Base-by-base conservation (phyloP, 2,329 filamentous ascomycete genomes). In the Dryadomyces quercivorus region DNA sequence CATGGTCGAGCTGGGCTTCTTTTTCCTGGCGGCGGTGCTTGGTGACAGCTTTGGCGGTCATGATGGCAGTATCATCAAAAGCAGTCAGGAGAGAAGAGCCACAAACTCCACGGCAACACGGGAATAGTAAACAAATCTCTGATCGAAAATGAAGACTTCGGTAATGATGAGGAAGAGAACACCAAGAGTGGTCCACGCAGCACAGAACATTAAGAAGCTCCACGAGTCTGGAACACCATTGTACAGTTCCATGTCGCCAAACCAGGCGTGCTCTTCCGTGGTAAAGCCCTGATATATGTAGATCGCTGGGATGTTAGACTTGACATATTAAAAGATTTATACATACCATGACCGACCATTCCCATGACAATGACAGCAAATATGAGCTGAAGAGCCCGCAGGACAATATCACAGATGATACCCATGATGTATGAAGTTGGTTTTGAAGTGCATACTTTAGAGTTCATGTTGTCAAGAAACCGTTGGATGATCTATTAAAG, bases 251-350 rank as follows among this genome's bases (percentile, higher is more conserved):
- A 50, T 44, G 52, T 44, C 18, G 26, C 40, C 40, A n/a, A 46
- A 54, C 22, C 15, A n/a, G 5, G 43, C 15, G n/a, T 45, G 9
- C 20, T 54, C 47, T 6, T 50, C 2, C 46, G 10, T 5, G 36
- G 36, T 40, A 40, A 38, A 31, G 46, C 47, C 47, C 4, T 10
- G 47, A 38, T 50, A 54, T 5, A 22, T 10, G 18, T 54, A 40
- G 12, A 54, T 22, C 18, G 52, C 52, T 54, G 67, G 60, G 13
- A 21, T 12, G 46, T 48, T n/a, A 48, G 46, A 48, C 10, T 2
- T 45, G 12, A 40, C 10, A 12, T n/a, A 15, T 40, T 40, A 40
- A 15, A 3, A 13, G 9, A 40, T 16, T 40, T 15, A 18, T 34
- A 18, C 47, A 5, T 50, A 50, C 47, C 47, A 12, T 22, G 47